Base-by-base conservation (phyloP, 73 alveolate species). In the Paramecium caudatum region DNA sequence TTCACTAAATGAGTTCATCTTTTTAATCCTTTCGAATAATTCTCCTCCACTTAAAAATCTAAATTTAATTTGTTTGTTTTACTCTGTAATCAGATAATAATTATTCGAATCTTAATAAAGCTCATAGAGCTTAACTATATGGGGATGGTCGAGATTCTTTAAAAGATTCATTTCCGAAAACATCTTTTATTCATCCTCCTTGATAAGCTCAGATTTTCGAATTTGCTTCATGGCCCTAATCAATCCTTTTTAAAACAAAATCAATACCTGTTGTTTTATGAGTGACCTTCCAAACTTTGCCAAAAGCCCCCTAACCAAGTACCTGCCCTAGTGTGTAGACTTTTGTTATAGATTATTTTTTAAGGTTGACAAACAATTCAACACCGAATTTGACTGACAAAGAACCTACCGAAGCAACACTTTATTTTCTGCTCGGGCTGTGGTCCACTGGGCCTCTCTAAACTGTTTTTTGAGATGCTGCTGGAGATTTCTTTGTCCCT, bases 211-310 rank as follows among this genome's bases (percentile, higher is more conserved):
- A 7, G 96, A 92, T 86, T 97, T 96, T 78, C 78, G 61, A 97
- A 97, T 97, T 85, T 94, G 97, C 85, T 97, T 97, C 94, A 97
- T 91, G 0, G 99, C 99, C 33, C 90, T 93, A 32, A 86, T 87
- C 46, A 62, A 68, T 32, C 88, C 88, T 74, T n/a, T 41, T 17
- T 41, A 74, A 10, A n/a, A 34, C 16, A n/a, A 16, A 12, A 32
- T 4, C 21, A 0, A 68, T 74, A 74, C 84, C 84, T 15, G 84
- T 68, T 15, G 84, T 68, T 37, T 68, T 68, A 6, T 68, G 84
- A n/a, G 84, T 68, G 8, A 68, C 84, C 34, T 68, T 68, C 84
- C 84, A 68, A 30, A 68, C 84, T 17, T 68, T 68, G 10, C 84
- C 84, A 9, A 68, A 68, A n/a, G 84, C 84, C 10, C 84, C 84